Percentiles rank a stretch among this genome's conserved stretches.
Evolutionary conservation across 2,329 filamentous ascomycete genomes (phyloP).

Genomic region (Coniochaeta sp.): DNA sequence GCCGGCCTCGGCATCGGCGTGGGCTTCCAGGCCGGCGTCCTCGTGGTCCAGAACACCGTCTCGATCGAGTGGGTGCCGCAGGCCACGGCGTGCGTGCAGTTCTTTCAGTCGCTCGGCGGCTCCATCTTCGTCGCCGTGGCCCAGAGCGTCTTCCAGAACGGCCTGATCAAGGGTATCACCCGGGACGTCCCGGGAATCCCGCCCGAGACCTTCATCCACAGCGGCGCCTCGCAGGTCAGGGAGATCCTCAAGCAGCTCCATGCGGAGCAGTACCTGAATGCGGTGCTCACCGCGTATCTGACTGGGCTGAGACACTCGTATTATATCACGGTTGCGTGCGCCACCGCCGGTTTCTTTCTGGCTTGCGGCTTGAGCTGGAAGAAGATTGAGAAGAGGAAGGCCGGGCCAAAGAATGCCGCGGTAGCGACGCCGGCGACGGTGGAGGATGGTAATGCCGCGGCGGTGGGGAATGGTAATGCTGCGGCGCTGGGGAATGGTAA

Average conservation of each 20-base stretch:
- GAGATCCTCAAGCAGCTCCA: slow-evolving; percentile 33
- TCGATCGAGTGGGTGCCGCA: slow-evolving; percentile 40
- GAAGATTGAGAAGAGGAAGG: slow-evolving; percentile 39
- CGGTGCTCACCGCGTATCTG: slow-evolving; percentile 42
- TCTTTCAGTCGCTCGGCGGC: slow-evolving; percentile 60
- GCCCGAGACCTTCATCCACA: slow-evolving; percentile 40
- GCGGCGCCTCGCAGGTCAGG: slow-evolving; percentile 43
- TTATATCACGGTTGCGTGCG: slow-evolving; percentile 43
- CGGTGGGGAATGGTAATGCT: too few relatives aligned
- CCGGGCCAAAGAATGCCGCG: background rate
- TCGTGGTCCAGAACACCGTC: slow-evolving; percentile 46
- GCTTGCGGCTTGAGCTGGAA: slow-evolving; percentile 42
- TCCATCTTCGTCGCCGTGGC: slow-evolving; percentile 59
- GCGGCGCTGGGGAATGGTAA: too few relatives aligned
- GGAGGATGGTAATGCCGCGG: too few relatives aligned
- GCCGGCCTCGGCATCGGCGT: slow-evolving; percentile 45
- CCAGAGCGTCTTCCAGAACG: slow-evolving; percentile 62
- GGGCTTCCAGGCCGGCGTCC: slow-evolving; percentile 39
- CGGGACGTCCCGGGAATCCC: slow-evolving; percentile 36
- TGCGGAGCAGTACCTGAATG: slow-evolving; percentile 31
- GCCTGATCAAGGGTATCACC: slow-evolving; percentile 45
- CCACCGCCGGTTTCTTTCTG: slow-evolving; percentile 35
- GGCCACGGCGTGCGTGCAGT: slow-evolving; percentile 45
- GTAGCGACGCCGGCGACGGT: background rate
- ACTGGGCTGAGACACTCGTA: slow-evolving; percentile 41